These are phyloP conservation scores for Penicillium sclerotigenum DNA, from an alignment of 2,329 filamentous ascomycete genomes.

Conservation along the genomic window DNA sequence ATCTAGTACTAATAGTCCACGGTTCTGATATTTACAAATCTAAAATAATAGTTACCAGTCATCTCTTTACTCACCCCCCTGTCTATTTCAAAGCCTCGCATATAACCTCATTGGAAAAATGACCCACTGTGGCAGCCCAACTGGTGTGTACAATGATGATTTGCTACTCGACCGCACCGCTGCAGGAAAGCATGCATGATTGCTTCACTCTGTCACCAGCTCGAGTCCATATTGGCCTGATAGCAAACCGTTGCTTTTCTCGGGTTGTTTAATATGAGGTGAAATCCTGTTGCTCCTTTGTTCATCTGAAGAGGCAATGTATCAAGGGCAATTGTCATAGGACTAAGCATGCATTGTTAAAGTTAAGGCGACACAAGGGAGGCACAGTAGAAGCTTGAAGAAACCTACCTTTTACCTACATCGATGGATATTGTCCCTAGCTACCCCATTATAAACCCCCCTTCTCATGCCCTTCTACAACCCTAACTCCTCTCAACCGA, in stretches of 20 bases:
- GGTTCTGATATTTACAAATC: background rate
- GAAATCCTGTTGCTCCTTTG: background rate
- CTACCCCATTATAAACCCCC: background rate
- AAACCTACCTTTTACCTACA: background rate
- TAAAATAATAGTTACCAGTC: background rate
- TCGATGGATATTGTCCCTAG: background rate
- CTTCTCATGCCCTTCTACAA: background rate
- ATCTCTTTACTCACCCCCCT: background rate
- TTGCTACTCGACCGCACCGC: slow-evolving; percentile 17
- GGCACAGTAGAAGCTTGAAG: background rate
- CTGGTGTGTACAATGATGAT: slow-evolving; percentile 28
- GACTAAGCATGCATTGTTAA: background rate
- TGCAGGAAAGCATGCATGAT: slow-evolving; percentile 19
- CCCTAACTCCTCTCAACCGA: background rate
- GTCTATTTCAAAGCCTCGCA: background rate
- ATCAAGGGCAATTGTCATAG: background rate
- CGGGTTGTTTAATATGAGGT: background rate
- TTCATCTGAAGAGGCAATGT: background rate
- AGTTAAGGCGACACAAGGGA: background rate
- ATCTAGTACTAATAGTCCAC: background rate
- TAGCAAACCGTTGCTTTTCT: background rate
- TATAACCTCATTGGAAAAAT: slow-evolving; percentile 11
- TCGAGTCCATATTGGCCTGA: slow-evolving; percentile 19
- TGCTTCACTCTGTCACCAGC: slow-evolving; percentile 15
- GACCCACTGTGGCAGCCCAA: slow-evolving; percentile 21